Percentiles rank a stretch among this genome's conserved stretches.
Evolutionary conservation across 2,329 filamentous ascomycete species (phyloP).

Genomic region (Fusarium domesticum): DNA sequence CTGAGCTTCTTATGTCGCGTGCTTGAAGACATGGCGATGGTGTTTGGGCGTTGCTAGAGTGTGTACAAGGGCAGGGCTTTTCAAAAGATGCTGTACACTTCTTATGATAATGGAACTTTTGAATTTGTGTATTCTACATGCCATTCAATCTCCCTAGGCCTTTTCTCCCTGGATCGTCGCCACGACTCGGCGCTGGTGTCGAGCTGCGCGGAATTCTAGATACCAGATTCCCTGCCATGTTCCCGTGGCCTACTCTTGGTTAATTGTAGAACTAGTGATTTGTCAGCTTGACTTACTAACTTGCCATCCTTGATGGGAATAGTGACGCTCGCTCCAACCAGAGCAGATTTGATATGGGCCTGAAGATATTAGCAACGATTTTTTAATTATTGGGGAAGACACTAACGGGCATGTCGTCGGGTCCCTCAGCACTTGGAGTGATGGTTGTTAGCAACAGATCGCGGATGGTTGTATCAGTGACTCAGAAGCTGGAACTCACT

Average conservation of each 20-base stretch:
- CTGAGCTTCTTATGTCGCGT: slow-evolving; percentile 22
- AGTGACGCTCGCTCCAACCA: slow-evolving; percentile 84
- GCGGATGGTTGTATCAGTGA: neutral
- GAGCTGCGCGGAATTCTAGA: slow-evolving; percentile 77
- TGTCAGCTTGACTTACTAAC: slow-evolving; percentile 49
- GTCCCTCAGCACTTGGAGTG: slow-evolving; percentile 66
- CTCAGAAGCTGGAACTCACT: slow-evolving; percentile 28
- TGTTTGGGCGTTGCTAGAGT: slow-evolving; percentile 35
- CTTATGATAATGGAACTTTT: slow-evolving; percentile 3
- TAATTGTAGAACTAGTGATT: neutral
- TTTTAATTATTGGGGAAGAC: neutral
- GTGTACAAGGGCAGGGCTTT: slow-evolving; percentile 11
- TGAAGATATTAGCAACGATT: slow-evolving; percentile 31
- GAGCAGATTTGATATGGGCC: slow-evolving; percentile 89
- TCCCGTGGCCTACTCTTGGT: slow-evolving; percentile 49
- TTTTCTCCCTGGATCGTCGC: slow-evolving; percentile 93
- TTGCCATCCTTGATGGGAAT: slow-evolving; percentile 88
- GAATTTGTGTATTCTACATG: slow-evolving; percentile 3
- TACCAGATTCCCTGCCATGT: slow-evolving; percentile 93
- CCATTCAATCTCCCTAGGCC: slow-evolving; percentile 25
- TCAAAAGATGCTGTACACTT: slow-evolving; percentile 12
- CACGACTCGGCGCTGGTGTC: slow-evolving; percentile 77
- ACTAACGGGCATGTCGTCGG: slow-evolving; percentile 86
- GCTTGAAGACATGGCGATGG: slow-evolving; percentile 34
- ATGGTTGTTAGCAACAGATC: slow-evolving; percentile 3